A percentile compares a stretch with the other conserved stretches of the same genome.
phyloP scores from a whole-genome alignment of 2,329 filamentous ascomycete genomes.

The Phaeosphaeriaceae sp. region DNA sequence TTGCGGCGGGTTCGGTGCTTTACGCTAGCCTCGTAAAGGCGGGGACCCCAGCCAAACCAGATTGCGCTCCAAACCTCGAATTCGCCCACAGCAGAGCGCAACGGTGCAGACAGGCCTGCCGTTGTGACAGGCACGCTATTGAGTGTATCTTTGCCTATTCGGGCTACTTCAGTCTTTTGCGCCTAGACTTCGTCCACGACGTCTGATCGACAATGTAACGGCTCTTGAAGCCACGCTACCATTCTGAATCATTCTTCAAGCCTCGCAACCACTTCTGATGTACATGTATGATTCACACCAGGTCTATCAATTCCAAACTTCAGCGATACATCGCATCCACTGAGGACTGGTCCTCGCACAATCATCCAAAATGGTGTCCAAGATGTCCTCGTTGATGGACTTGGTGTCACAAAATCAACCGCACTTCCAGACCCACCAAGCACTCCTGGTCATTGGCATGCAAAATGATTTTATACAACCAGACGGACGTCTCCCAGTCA shows the following conservation, averaged over 20 bases:
- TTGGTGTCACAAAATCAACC: constrained; percentile 56
- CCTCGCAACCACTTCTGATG: not conserved
- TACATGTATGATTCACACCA: not conserved
- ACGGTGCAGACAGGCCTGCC: constrained; percentile 19
- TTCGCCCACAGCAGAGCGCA: constrained; percentile 12
- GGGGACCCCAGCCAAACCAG: constrained; percentile 13
- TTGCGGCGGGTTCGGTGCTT: constrained; percentile 8
- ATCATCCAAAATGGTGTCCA: constrained; percentile 17
- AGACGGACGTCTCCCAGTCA: constrained; percentile 71
- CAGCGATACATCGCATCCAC: not conserved
- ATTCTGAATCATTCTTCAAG: not conserved
- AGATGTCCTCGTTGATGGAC: constrained; percentile 52
- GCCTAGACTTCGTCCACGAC: constrained; percentile 2
- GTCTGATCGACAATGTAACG: constrained; percentile 7
- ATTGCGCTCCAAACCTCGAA: constrained; percentile 2
- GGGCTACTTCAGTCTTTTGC: not conserved
- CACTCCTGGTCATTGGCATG: constrained; percentile 82
- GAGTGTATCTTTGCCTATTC: constrained; percentile 3
- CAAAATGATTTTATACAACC: constrained; percentile 86
- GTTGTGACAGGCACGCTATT: constrained; percentile 5
- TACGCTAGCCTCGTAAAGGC: constrained; percentile 12
- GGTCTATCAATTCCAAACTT: not conserved
- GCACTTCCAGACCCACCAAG: constrained; percentile 66
- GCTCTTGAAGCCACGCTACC: not conserved
- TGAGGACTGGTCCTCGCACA: not conserved